Conservation (phyloP, 805 yeast genomes). For the Wickerhamiella spandovensis region DNA sequence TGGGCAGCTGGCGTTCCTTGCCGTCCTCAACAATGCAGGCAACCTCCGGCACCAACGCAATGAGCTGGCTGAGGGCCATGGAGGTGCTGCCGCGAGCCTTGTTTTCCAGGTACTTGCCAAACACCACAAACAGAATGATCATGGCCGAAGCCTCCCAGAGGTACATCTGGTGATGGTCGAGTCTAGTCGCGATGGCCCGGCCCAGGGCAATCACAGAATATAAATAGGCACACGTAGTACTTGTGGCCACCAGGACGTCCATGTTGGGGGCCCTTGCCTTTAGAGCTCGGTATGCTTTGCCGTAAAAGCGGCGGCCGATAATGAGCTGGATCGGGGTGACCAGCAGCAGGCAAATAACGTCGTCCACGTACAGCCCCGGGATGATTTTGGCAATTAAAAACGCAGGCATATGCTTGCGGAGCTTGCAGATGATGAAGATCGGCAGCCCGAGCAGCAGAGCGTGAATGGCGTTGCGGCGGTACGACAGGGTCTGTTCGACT, state of each 20-base stretch:
- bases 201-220: conserved; percentile 59
- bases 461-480: conserved; percentile 46
- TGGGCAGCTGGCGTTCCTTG: conserved; percentile 33
- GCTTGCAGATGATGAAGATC: conserved; percentile 34
- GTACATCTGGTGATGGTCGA: conserved; percentile 14
- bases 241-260: conserved; percentile 80
- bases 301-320: conserved; percentile 57
- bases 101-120: conserved; percentile 87
- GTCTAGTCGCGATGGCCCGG: conserved; percentile 27
- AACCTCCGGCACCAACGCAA: conserved; percentile 66
- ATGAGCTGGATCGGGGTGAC: conserved; percentile 49
- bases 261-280: conserved; percentile 65
- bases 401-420: conserved; percentile 24
- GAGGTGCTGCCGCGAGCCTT: conserved; percentile 91
- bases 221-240: conserved; percentile 64
- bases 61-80: conserved; percentile 65
- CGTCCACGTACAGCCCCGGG: conserved; percentile 53
- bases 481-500: conserved; percentile 55
- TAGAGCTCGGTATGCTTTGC: conserved; percentile 50
- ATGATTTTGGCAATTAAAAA: conserved; percentile 28
- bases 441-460: conserved; percentile 51
- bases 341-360: conserved; percentile 44
- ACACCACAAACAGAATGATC: conserved; percentile 68
- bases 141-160: conserved; percentile 80
- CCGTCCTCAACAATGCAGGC: conserved; percentile 45